Percentiles rank a stretch among this genome's conserved stretches.
phyloP scores from a whole-genome alignment of 1,284 basidiomycete species.

The Earliella scabrosa region DNA sequence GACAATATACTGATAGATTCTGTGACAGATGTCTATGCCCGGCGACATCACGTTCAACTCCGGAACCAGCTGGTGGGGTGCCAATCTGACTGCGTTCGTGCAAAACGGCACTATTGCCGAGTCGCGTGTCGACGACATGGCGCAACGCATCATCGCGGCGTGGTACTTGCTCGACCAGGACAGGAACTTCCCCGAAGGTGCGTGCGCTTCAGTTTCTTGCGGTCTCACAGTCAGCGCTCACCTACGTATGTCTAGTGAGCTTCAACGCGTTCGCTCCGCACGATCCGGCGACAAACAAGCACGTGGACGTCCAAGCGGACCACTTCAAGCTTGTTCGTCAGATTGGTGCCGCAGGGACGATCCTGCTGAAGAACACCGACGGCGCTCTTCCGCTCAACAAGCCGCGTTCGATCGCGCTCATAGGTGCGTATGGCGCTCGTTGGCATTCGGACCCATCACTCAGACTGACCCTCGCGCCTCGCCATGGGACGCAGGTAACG shows the following conservation, averaged over 20 bases:
- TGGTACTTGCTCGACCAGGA: constrained; percentile 74
- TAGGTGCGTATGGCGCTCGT: constrained; percentile 41
- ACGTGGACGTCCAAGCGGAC: constrained; percentile 78
- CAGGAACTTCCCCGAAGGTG: constrained; percentile 52
- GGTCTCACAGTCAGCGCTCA: too few relatives aligned
- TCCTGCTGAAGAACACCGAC: constrained; percentile 81
- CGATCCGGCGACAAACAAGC: constrained; percentile 59
- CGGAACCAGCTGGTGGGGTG: constrained; percentile 59
- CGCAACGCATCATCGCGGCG: constrained; percentile 61
- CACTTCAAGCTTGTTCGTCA: constrained; percentile 74
- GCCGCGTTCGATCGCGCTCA: constrained; percentile 60
- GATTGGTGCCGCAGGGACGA: constrained; percentile 77
- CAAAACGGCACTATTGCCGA: constrained; percentile 70
- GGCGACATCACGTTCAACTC: constrained; percentile 64
- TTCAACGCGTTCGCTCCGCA: constrained; percentile 64
- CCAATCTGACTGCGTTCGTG: constrained; percentile 69
- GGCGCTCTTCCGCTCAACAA: constrained; percentile 69
- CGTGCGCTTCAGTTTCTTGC: too few relatives aligned
- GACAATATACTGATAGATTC: too few relatives aligned
- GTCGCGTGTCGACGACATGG: constrained; percentile 72
- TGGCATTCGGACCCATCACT: neutral
- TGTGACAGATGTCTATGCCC: constrained; percentile 77
- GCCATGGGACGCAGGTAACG: constrained; percentile 32
- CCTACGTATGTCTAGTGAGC: constrained; percentile 45
- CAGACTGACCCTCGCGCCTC: neutral